Conservation (phyloP, 1,284 basidiomycete species). For the Ceratobasidium sp. region DNA sequence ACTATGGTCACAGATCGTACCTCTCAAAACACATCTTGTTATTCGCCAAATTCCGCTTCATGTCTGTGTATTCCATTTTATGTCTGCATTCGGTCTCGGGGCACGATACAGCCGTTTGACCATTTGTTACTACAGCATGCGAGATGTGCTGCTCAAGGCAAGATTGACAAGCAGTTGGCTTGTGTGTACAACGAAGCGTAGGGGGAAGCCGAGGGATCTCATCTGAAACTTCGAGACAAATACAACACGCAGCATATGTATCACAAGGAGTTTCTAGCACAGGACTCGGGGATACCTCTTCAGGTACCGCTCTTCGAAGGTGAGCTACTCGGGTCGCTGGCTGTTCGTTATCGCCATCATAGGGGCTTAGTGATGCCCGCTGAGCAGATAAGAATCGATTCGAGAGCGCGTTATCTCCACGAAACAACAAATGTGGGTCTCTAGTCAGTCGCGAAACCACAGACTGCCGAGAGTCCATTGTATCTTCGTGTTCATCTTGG, state of each 20-base stretch:
- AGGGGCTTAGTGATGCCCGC: background rate
- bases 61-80: conserved; percentile 3
- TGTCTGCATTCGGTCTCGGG: conserved; percentile 5
- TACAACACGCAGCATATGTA: background rate
- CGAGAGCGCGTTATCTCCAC: background rate
- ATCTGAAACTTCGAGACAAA: conserved; percentile 9
- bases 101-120: background rate
- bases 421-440: background rate
- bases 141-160: conserved; percentile 13
- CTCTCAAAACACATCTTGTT: background rate
- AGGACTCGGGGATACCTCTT: background rate
- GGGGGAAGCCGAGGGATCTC: background rate
- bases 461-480: background rate
- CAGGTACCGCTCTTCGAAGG: background rate
- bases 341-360: background rate
- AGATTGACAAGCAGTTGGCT: conserved; percentile 2
- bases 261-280: background rate
- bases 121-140: background rate
- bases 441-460: background rate
- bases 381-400: background rate
- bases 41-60: background rate
- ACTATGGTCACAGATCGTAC: background rate
- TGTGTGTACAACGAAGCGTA: background rate
- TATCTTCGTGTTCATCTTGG: background rate
- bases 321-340: background rate